Evolutionary conservation across 805 yeast genomes (phyloP).

Genomic region (Saturnispora saitoi): DNA sequence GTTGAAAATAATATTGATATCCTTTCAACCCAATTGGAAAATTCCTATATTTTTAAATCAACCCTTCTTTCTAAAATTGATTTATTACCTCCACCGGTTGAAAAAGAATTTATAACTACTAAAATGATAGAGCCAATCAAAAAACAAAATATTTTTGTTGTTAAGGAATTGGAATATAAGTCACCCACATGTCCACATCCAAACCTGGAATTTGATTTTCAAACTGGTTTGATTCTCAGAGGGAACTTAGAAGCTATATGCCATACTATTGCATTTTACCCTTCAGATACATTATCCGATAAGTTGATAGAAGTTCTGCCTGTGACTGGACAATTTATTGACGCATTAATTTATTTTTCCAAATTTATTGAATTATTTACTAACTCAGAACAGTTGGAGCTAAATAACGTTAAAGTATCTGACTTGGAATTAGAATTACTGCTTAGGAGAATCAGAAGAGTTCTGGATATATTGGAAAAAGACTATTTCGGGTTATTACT

Average conservation of each 20-base stretch:
- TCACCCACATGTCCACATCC: constrained; percentile 55
- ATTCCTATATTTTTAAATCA: background rate
- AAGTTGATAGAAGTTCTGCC: constrained; percentile 49
- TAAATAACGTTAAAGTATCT: constrained; percentile 1
- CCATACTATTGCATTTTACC: constrained; percentile 59
- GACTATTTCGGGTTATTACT: constrained; percentile 63
- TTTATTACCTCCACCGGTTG: background rate
- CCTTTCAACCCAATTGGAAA: background rate
- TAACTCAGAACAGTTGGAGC: background rate
- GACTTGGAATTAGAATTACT: constrained; percentile 10
- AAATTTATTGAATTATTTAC: constrained; percentile 15
- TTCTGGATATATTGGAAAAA: constrained; percentile 26
- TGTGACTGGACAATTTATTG: constrained; percentile 39
- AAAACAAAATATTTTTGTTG: background rate
- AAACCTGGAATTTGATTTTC: constrained; percentile 41
- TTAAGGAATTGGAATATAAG: constrained; percentile 8
- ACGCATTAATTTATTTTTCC: constrained; percentile 35
- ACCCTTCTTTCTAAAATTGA: background rate
- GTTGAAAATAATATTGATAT: background rate
- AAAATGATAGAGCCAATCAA: background rate
- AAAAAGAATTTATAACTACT: background rate
- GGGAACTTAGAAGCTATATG: constrained; percentile 67
- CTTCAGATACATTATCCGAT: constrained; percentile 29
- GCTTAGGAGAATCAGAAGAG: constrained; percentile 7
- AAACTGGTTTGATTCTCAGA: constrained; percentile 35